Evolutionary conservation across 257 asterid genomes (phyloP).

Genomic region (Plantago elongata): DNA sequence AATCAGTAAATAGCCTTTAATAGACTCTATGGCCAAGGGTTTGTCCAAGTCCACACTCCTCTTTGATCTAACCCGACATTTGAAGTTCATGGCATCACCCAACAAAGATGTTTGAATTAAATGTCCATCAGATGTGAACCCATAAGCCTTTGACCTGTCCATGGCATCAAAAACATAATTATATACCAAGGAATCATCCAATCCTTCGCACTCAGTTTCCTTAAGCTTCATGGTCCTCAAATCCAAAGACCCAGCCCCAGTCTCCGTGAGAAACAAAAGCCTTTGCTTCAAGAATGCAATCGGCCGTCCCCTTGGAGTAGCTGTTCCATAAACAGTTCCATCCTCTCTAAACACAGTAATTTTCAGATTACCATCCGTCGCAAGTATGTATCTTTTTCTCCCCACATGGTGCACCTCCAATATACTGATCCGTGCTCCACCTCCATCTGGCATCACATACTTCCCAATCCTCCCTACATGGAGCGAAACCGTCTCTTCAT

Average conservation of each 20-base stretch:
- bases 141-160: conserved; percentile 85
- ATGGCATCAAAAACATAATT: conserved; percentile 71
- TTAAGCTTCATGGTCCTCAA: conserved; percentile 83
- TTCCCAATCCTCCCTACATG: conserved; percentile 45
- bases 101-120: conserved; percentile 69
- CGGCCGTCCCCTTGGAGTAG: conserved; percentile 53
- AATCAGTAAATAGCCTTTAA: conserved; percentile 73
- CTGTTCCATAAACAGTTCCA: conserved; percentile 60
- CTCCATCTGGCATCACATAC: conserved; percentile 42
- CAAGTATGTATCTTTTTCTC: conserved; percentile 62
- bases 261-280: conserved; percentile 80
- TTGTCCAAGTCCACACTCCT: conserved; percentile 56
- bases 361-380: conserved; percentile 48
- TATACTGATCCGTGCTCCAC: conserved; percentile 34
- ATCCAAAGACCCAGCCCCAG: conserved; percentile 94
- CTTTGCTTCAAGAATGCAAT: conserved; percentile 85
- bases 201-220: conserved; percentile 85
- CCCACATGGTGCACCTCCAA: conserved; percentile 87
- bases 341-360: conserved; percentile 60
- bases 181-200: conserved; percentile 53
- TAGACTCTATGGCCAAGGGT: conserved; percentile 68
- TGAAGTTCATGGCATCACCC: conserved; percentile 85
- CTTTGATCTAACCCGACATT: conserved; percentile 77
- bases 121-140: conserved; percentile 67
- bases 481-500: conserved; percentile 59